These are phyloP conservation scores for Plasmodium cynomolgi DNA, from an alignment of 169 alveolate species.

Conservation along the genomic window DNA sequence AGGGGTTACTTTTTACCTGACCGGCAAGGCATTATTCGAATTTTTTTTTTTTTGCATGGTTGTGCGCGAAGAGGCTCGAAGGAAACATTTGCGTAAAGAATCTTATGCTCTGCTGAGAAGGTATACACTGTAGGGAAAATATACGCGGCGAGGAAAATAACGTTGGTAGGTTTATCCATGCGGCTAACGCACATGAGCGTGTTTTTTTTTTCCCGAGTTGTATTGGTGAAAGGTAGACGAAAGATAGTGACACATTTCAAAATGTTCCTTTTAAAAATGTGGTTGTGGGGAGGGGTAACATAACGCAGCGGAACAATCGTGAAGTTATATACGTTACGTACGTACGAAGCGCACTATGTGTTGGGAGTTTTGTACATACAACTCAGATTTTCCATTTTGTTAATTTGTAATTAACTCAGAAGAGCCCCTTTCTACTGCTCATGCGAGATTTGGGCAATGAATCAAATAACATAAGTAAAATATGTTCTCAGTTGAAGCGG, in stretches of 20 bases:
- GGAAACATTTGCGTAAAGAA: neutral
- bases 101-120: neutral
- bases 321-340: neutral
- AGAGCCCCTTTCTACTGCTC: neutral
- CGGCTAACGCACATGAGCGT: neutral
- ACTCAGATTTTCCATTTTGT: neutral
- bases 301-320: neutral
- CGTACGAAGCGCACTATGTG: neutral
- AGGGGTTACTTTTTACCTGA: conserved; percentile 7
- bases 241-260: neutral
- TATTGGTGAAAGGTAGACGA: neutral
- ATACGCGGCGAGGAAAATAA: neutral
- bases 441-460: neutral
- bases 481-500: conserved; percentile 36
- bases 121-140: neutral
- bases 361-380: neutral
- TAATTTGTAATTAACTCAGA: neutral
- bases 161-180: neutral
- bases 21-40: neutral
- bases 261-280: conserved; percentile 1
- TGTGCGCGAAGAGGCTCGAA: neutral
- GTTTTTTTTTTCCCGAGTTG: neutral
- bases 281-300: neutral
- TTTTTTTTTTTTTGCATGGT: conserved; percentile 10
- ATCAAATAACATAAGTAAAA: neutral